Percentiles rank a stretch among this genome's conserved stretches.
phyloP scores from a whole-genome alignment of 305 asterid genomes.

The Solanum hybrid region DNA sequence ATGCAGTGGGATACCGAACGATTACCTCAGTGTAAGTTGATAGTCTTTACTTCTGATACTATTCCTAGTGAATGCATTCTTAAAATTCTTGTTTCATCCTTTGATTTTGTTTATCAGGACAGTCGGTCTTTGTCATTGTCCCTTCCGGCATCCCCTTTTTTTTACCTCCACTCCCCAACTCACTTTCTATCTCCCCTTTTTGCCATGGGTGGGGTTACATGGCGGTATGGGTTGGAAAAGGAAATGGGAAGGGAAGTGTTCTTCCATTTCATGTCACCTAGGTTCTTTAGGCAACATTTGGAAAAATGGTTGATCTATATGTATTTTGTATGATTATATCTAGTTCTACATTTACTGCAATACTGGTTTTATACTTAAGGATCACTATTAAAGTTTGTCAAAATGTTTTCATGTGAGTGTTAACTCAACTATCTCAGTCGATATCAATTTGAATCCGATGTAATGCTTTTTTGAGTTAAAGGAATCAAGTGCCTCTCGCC shows the following conservation, averaged over 20 bases:
- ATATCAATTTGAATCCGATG: not conserved
- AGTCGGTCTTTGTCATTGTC: not conserved
- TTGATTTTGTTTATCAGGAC: not conserved
- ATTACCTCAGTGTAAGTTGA: constrained; percentile 60
- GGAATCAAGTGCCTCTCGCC: not conserved
- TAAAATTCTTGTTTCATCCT: not conserved
- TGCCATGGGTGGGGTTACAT: not conserved
- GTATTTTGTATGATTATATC: not conserved
- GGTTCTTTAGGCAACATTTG: not conserved
- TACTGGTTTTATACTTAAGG: not conserved
- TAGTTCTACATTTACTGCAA: not conserved
- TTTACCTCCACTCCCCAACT: not conserved
- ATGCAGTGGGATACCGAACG: constrained; percentile 79
- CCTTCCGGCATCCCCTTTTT: not conserved
- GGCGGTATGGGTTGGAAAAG: not conserved
- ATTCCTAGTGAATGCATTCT: not conserved
- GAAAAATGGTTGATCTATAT: not conserved
- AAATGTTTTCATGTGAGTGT: not conserved
- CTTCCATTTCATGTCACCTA: not conserved
- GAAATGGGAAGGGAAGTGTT: not conserved
- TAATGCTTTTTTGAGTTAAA: not conserved
- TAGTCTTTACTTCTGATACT: not conserved
- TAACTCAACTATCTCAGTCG: not conserved
- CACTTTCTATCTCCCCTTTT: not conserved
- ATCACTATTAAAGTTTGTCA: not conserved